Conservation (phyloP, 108 stramenopile species). For the Nitzschia putrida region DNA sequence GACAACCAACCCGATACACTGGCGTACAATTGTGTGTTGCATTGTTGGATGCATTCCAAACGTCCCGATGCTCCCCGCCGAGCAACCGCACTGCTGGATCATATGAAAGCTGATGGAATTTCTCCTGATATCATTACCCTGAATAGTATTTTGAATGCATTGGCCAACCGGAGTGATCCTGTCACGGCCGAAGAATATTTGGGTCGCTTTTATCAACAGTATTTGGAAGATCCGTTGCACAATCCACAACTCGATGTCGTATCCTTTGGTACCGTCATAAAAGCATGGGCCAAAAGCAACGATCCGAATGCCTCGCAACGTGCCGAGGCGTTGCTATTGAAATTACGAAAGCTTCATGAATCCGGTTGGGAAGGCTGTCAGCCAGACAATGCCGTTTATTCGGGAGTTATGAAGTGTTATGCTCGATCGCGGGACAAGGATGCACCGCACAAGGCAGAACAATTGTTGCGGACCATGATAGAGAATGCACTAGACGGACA, state of each 20-base stretch:
- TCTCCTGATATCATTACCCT: constrained; percentile 26
- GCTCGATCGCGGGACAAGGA: constrained; percentile 18
- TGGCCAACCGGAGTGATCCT: constrained; percentile 1
- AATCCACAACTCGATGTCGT: constrained; percentile 30
- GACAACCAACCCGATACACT: constrained; percentile 16
- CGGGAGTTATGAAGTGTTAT: constrained; percentile 32
- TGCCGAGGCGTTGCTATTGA: constrained; percentile 26
- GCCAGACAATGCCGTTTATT: constrained; percentile 27
- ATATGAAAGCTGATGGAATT: constrained; percentile 14
- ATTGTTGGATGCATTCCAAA: constrained; percentile 32
- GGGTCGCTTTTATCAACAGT: constrained; percentile 22
- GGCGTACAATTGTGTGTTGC: constrained; percentile 36
- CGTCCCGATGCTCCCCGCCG: constrained; percentile 6
- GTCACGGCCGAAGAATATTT: constrained; percentile 22
- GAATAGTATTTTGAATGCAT: constrained; percentile 27
- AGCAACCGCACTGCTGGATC: constrained; percentile 16
- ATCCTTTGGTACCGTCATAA: constrained; percentile 26
- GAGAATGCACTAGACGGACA: constrained; percentile 1
- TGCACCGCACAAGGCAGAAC: constrained; percentile 32
- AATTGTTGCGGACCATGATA: constrained; percentile 29
- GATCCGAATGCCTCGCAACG: constrained; percentile 15
- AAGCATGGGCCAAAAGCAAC: constrained; percentile 21
- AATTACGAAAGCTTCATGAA: constrained; percentile 15
- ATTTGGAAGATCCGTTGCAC: constrained; percentile 24
- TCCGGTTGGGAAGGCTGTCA: constrained; percentile 10